Percentiles rank a stretch among this genome's conserved stretches.
Conservation (phyloP, 2,329 filamentous ascomycete species). For the Scytalidium lignicola region DNA sequence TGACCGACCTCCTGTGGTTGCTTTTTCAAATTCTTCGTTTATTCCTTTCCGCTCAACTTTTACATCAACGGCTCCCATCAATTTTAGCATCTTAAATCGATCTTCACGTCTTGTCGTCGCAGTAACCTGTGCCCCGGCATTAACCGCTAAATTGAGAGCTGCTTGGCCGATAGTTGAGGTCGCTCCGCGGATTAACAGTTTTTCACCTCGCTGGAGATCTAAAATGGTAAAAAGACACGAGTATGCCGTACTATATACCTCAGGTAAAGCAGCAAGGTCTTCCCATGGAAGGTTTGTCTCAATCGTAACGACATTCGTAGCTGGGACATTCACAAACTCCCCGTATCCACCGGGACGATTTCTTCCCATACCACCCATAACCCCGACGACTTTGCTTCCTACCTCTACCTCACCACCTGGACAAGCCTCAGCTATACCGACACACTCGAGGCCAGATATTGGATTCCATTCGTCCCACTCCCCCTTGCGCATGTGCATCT, state of each 20-base stretch:
- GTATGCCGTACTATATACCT: constrained; percentile 35
- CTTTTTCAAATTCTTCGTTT: constrained; percentile 8
- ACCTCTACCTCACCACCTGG: constrained; percentile 28
- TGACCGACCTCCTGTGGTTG: background rate
- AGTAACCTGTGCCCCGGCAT: constrained; percentile 31
- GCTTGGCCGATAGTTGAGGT: constrained; percentile 37
- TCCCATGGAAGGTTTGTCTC: constrained; percentile 30
- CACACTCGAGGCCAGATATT: constrained; percentile 36
- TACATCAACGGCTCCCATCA: constrained; percentile 25
- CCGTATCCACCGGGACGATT: constrained; percentile 34
- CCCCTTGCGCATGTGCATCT: constrained; percentile 40
- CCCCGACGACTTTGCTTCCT: constrained; percentile 30
- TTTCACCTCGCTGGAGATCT: constrained; percentile 29
- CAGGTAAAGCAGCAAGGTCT: constrained; percentile 34
- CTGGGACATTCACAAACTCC: constrained; percentile 30
- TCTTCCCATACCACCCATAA: constrained; percentile 40
- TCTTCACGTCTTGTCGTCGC: constrained; percentile 32
- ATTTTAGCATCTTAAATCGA: constrained; percentile 23
- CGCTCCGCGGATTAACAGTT: constrained; percentile 34
- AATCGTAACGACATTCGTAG: constrained; percentile 29
- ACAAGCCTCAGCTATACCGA: constrained; percentile 34
- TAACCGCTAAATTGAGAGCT: constrained; percentile 32
- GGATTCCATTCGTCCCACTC: constrained; percentile 35
- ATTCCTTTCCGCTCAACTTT: constrained; percentile 22
- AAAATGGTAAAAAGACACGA: constrained; percentile 33